Percentiles rank a stretch among this genome's conserved stretches.
phyloP scores from a whole-genome alignment of 371 early-diverging fungal species.

The Capillidium heterosporum region DNA sequence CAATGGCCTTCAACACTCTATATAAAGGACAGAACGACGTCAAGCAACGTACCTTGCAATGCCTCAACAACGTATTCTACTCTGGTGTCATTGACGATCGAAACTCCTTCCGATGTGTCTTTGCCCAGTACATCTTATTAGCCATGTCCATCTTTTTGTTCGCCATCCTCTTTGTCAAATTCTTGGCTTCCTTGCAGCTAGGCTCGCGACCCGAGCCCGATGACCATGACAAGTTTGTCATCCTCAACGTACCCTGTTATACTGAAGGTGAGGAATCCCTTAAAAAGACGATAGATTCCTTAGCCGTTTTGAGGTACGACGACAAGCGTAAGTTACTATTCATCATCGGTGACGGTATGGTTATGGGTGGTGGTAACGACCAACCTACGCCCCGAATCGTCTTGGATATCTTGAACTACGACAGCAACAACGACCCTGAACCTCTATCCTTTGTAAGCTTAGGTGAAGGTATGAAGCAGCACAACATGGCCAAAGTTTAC shows the following conservation, averaged over 20 bases:
- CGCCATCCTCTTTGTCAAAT: slow-evolving; percentile 76
- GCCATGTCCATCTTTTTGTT: slow-evolving; percentile 58
- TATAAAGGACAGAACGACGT: slow-evolving; percentile 10
- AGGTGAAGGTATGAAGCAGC: slow-evolving; percentile 75
- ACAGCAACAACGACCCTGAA: slow-evolving; percentile 71
- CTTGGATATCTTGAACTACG: slow-evolving; percentile 82
- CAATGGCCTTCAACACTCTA: not conserved
- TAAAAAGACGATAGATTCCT: slow-evolving; percentile 87
- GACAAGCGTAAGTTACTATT: slow-evolving; percentile 91
- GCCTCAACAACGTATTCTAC: slow-evolving; percentile 71
- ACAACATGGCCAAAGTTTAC: slow-evolving; percentile 95
- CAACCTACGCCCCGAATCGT: slow-evolving; percentile 94
- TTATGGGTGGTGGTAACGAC: slow-evolving; percentile 93
- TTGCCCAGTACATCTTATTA: slow-evolving; percentile 76
- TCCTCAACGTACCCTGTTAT: slow-evolving; percentile 92
- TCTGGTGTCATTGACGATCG: slow-evolving; percentile 78
- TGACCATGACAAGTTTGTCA: slow-evolving; percentile 75
- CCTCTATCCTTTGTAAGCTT: slow-evolving; percentile 84
- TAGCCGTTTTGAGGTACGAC: slow-evolving; percentile 77
- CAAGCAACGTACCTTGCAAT: slow-evolving; percentile 19
- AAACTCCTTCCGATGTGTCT: slow-evolving; percentile 54
- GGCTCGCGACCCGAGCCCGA: slow-evolving; percentile 56
- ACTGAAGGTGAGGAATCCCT: slow-evolving; percentile 91
- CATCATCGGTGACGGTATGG: slow-evolving; percentile 83
- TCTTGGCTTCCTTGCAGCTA: slow-evolving; percentile 76